Percentiles rank a stretch among this genome's conserved stretches.
These are phyloP conservation scores for Prosopis cineraria DNA, from an alignment of 306 rosid species.

Conservation along the genomic window DNA sequence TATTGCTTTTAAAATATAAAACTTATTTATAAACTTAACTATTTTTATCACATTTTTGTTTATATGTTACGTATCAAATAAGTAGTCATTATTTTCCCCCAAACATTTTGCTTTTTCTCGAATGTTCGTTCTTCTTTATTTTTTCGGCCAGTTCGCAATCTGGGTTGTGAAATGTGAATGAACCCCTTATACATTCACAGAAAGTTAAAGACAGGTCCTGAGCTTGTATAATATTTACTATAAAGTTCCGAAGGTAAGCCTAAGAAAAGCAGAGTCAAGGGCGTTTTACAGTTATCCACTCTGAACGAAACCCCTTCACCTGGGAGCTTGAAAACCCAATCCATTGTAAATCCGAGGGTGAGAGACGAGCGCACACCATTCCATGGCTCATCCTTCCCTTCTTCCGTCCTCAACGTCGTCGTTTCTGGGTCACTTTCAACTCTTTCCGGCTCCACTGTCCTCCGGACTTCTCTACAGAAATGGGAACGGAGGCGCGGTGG, in stretches of 20 bases:
- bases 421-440: conserved; percentile 60
- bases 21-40: no score
- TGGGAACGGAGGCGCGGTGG: conserved; percentile 35
- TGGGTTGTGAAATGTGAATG: background rate
- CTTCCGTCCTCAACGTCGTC: conserved; percentile 69
- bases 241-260: background rate
- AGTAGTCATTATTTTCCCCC: no score
- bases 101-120: no score
- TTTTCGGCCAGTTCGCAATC: background rate
- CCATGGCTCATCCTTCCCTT: conserved; percentile 72
- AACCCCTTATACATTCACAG: background rate
- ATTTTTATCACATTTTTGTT: no score
- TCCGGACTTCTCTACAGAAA: conserved; percentile 33
- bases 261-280: conserved; percentile 15
- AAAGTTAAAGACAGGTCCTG: background rate
- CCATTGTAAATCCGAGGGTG: conserved; percentile 5
- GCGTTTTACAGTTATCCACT: background rate
- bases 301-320: background rate
- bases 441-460: conserved; percentile 36
- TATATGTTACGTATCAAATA: no score
- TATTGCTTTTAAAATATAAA: no score
- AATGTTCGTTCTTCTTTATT: no score
- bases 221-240: background rate
- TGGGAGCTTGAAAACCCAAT: conserved; percentile 10
- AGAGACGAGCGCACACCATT: background rate